These are phyloP conservation scores for Diaporthe citri DNA, from an alignment of 2,329 filamentous ascomycete species.

Conservation along the genomic window DNA sequence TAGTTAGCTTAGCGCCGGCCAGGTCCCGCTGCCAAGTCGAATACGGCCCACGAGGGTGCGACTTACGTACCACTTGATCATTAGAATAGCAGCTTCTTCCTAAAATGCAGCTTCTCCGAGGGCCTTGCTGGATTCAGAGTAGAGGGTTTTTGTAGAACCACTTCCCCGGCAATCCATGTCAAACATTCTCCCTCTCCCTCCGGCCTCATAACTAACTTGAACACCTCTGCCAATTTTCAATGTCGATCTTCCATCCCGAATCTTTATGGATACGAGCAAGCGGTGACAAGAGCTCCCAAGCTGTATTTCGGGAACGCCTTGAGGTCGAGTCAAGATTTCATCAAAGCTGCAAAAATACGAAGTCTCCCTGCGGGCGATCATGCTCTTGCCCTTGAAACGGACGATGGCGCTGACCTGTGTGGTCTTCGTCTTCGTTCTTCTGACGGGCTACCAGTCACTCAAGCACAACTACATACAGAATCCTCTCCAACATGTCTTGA, in stretches of 20 bases:
- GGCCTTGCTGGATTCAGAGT: not conserved
- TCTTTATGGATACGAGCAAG: not conserved
- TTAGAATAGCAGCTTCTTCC: not conserved
- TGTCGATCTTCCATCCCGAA: not conserved
- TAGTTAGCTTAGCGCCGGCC: not conserved
- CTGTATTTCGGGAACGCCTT: not conserved
- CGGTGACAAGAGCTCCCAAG: not conserved
- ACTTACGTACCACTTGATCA: not conserved
- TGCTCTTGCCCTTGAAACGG: not conserved
- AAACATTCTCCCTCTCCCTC: not conserved
- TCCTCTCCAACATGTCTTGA: not conserved
- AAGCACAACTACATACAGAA: not conserved
- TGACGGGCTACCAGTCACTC: not conserved
- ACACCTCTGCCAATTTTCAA: not conserved
- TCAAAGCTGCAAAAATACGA: not conserved
- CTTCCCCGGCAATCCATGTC: not conserved
- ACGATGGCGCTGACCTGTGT: not conserved
- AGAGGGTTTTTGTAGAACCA: not conserved
- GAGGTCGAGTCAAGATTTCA: not conserved
- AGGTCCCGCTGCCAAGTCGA: conserved; percentile 3
- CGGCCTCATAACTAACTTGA: not conserved
- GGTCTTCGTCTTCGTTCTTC: not conserved
- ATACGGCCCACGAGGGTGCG: not conserved
- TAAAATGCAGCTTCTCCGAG: not conserved
- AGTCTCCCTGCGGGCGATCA: not conserved